Conservation (phyloP, 805 yeast genomes). For the Debaryomyces tyrocola region DNA sequence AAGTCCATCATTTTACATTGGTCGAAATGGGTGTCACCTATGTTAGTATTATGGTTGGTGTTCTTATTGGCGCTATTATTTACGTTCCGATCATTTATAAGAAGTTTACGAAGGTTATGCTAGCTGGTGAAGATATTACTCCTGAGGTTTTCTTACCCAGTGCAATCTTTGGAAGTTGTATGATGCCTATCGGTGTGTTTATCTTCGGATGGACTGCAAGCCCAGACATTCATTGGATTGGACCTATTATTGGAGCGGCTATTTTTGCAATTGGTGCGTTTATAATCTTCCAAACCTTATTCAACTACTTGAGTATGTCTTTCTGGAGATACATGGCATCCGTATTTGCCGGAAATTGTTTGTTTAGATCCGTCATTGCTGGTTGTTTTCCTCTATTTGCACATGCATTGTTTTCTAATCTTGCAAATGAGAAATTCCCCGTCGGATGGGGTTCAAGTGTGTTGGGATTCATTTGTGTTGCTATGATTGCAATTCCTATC, state of each 20-base stretch:
- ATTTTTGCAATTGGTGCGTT: slow-evolving; percentile 37
- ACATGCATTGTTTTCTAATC: slow-evolving; percentile 52
- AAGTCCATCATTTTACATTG: slow-evolving; percentile 45
- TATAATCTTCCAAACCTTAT: slow-evolving; percentile 41
- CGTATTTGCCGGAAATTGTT: slow-evolving; percentile 51
- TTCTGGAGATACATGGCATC: slow-evolving; percentile 52
- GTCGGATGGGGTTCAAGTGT: slow-evolving; percentile 59
- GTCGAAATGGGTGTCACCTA: slow-evolving; percentile 52
- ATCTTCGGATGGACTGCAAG: slow-evolving; percentile 48
- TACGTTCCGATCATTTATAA: slow-evolving; percentile 45
- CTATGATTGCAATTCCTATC: slow-evolving; percentile 48
- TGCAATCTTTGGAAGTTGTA: slow-evolving; percentile 36
- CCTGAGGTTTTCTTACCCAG: slow-evolving; percentile 38
- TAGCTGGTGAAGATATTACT: slow-evolving; percentile 19
- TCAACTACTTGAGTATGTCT: slow-evolving; percentile 45
- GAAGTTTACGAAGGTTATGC: slow-evolving; percentile 12
- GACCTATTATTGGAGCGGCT: slow-evolving; percentile 39
- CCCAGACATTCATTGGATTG: slow-evolving; percentile 42
- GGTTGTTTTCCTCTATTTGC: slow-evolving; percentile 69
- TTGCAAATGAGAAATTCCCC: slow-evolving; percentile 51
- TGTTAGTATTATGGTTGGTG: slow-evolving; percentile 48
- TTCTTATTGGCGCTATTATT: slow-evolving; percentile 29
- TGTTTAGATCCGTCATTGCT: slow-evolving; percentile 52
- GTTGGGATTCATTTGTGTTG: slow-evolving; percentile 43
- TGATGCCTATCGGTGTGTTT: slow-evolving; percentile 44